Conservation (phyloP, 371 early-diverging fungal species). For the Mortierella sp. region DNA sequence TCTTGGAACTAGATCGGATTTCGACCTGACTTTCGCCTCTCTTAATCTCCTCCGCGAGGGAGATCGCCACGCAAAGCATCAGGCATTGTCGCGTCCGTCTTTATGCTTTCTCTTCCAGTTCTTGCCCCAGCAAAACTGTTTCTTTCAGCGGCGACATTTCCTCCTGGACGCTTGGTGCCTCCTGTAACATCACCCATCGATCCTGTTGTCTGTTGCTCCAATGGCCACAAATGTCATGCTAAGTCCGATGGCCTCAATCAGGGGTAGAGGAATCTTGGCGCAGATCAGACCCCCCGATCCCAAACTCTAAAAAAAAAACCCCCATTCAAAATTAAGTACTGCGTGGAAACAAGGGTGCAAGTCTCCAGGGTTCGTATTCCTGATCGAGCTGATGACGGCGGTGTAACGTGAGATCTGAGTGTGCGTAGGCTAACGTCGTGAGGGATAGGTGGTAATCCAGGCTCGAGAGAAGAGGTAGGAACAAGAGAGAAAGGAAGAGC, state of each 20-base stretch:
- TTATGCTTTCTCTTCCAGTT: not conserved
- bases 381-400: not conserved
- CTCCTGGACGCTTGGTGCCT: slow-evolving; percentile 19
- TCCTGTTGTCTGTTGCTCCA: slow-evolving; percentile 49
- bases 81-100: slow-evolving; percentile 19
- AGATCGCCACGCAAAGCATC: slow-evolving; percentile 19
- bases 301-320: slow-evolving; percentile 61
- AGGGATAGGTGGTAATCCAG: not conserved
- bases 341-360: not conserved
- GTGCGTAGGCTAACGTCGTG: not conserved
- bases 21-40: slow-evolving; percentile 27
- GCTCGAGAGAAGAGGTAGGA: slow-evolving; percentile 2
- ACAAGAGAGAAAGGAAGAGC: not conserved
- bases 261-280: slow-evolving; percentile 64
- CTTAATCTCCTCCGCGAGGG: slow-evolving; percentile 19
- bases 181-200: slow-evolving; percentile 44
- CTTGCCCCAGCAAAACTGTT: not conserved
- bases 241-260: slow-evolving; percentile 61
- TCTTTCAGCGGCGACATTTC: slow-evolving; percentile 7
- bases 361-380: not conserved
- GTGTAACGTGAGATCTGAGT: not conserved
- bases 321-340: slow-evolving; percentile 19
- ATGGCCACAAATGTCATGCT: slow-evolving; percentile 68
- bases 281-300: slow-evolving; percentile 74
- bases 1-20: too few species aligned